Evolutionary conservation across 2,329 filamentous ascomycete species (phyloP).

Genomic region (Colletotrichum falcatum): DNA sequence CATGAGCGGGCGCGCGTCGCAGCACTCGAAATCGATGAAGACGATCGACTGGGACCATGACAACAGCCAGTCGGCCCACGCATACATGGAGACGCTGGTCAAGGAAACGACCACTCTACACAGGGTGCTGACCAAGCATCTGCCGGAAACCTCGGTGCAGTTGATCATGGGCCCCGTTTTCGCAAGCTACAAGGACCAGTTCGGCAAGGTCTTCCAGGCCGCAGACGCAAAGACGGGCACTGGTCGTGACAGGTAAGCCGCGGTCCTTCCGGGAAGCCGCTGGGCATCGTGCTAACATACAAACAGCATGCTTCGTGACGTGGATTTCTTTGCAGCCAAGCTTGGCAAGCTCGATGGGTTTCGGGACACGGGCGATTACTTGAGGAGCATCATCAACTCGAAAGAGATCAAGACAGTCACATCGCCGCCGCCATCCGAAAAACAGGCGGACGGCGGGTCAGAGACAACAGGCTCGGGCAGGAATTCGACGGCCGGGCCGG

Average conservation of each 20-base stretch:
- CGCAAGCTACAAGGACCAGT: conserved; percentile 82
- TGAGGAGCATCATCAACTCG: conserved; percentile 72
- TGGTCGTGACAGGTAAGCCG: conserved; percentile 78
- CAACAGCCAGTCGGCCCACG: conserved; percentile 60
- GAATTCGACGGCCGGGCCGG: conserved; percentile 28
- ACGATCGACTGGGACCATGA: conserved; percentile 78
- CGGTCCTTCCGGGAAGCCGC: not conserved
- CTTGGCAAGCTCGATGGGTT: conserved; percentile 85
- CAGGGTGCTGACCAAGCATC: conserved; percentile 83
- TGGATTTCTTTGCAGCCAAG: conserved; percentile 77
- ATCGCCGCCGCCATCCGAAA: conserved; percentile 37
- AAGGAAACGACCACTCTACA: conserved; percentile 90
- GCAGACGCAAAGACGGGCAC: conserved; percentile 73
- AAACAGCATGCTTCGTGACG: conserved; percentile 79
- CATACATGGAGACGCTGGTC: conserved; percentile 87
- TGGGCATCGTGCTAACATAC: conserved; percentile 6
- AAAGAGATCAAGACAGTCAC: conserved; percentile 61
- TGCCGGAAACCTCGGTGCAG: conserved; percentile 80
- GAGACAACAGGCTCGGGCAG: conserved; percentile 27
- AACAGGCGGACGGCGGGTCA: conserved; percentile 26
- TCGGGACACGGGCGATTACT: conserved; percentile 76
- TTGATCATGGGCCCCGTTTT: conserved; percentile 92
- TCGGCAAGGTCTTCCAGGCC: conserved; percentile 77
- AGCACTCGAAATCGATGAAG: conserved; percentile 81
- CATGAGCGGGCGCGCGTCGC: conserved; percentile 81